Conservation (phyloP, 2,329 filamentous ascomycete species). For the Microdochium bolleyi region DNA sequence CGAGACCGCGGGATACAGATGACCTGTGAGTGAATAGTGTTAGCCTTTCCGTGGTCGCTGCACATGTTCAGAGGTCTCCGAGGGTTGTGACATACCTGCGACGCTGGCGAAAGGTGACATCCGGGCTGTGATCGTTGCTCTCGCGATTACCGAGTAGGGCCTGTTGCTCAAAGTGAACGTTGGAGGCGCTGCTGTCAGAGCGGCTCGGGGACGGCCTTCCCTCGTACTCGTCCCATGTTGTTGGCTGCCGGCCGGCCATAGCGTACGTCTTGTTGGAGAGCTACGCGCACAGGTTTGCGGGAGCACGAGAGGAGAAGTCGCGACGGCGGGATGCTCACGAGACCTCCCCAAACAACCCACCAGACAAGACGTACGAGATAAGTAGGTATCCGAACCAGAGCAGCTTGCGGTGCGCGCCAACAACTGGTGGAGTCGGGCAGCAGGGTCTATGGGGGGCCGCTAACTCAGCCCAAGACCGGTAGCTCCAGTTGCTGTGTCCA, state of each 20-base stretch:
- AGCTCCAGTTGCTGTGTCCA: neutral
- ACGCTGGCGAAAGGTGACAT: constrained; percentile 18
- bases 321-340: neutral
- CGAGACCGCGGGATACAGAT: constrained; percentile 50
- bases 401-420: neutral
- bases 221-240: constrained; percentile 39
- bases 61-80: constrained; percentile 7
- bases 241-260: constrained; percentile 13
- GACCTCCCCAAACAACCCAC: neutral
- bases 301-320: neutral
- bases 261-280: constrained; percentile 5
- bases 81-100: constrained; percentile 22
- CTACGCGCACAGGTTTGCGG: neutral
- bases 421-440: neutral
- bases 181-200: constrained; percentile 30
- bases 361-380: neutral
- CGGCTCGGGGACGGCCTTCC: constrained; percentile 28
- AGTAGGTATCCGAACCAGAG: neutral
- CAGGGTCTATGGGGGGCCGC: neutral
- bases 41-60: neutral
- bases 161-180: constrained; percentile 34
- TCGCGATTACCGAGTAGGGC: constrained; percentile 33
- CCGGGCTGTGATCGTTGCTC: constrained; percentile 23
- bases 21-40: constrained; percentile 30
- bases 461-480: neutral